A percentile compares a stretch with the other conserved stretches of the same genome.
These are phyloP conservation scores for Theobroma cacao DNA, from an alignment of 345 rosid genomes.

Conservation along the genomic window DNA sequence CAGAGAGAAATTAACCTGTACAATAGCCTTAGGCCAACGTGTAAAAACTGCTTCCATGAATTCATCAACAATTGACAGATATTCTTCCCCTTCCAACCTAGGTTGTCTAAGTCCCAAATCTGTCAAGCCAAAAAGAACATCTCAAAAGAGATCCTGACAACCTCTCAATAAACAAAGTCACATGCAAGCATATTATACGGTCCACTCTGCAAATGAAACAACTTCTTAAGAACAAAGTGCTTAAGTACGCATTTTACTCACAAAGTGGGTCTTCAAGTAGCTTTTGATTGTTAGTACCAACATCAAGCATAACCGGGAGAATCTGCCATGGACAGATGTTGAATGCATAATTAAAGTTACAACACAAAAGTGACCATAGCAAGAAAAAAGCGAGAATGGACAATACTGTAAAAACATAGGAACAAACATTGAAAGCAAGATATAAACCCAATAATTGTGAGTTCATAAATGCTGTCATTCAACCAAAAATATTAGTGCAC, in stretches of 20 bases:
- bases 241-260: constrained; percentile 38
- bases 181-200: constrained; percentile 5
- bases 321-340: constrained; percentile 42
- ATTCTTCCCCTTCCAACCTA: constrained; percentile 94
- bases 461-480: background rate
- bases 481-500: background rate
- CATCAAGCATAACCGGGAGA: constrained; percentile 94
- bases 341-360: constrained; percentile 16
- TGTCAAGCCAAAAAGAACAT: constrained; percentile 31
- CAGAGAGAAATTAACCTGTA: constrained; percentile 57
- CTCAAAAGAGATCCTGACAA: constrained; percentile 18
- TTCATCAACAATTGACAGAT: constrained; percentile 82
- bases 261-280: constrained; percentile 86
- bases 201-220: constrained; percentile 9
- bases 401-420: background rate
- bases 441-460: background rate
- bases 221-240: background rate
- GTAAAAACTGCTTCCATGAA: constrained; percentile 90
- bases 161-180: constrained; percentile 10
- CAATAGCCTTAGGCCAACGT: constrained; percentile 98
- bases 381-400: constrained; percentile 3
- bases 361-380: background rate
- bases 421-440: background rate
- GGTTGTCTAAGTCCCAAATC: constrained; percentile 91
- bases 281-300: constrained; percentile 90